These are phyloP conservation scores for Auriscalpium microsporum DNA, from an alignment of 768 basidiomycete genomes.

Conservation along the genomic window DNA sequence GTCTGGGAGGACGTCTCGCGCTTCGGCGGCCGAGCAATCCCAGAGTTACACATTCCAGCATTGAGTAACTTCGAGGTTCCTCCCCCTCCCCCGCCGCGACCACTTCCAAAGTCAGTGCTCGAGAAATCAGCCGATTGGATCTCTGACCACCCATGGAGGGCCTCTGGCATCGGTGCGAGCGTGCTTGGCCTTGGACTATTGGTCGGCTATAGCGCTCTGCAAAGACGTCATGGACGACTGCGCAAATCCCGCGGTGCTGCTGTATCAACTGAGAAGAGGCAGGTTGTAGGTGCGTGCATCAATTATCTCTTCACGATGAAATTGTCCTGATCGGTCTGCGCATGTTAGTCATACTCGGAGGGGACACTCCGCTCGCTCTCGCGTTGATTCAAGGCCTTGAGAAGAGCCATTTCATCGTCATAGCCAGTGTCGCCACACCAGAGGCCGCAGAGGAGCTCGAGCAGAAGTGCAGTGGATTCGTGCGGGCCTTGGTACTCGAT, in stretches of 20 bases:
- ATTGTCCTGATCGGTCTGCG: background rate
- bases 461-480: constrained; percentile 58
- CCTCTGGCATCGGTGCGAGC: constrained; percentile 45
- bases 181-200: constrained; percentile 54
- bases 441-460: constrained; percentile 63
- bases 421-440: constrained; percentile 68
- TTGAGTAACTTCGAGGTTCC: constrained; percentile 71
- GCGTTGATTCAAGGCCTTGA: constrained; percentile 69
- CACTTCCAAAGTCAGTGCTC: constrained; percentile 35
- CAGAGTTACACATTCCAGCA: too few species aligned
- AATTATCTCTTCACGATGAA: constrained; percentile 1
- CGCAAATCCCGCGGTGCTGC: constrained; percentile 6
- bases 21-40: constrained; percentile 63
- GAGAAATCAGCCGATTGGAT: constrained; percentile 45
- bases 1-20: constrained; percentile 76
- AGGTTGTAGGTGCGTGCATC: constrained; percentile 35
- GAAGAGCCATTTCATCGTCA: constrained; percentile 73
- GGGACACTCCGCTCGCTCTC: constrained; percentile 63
- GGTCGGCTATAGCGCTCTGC: constrained; percentile 43
- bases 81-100: constrained; percentile 53
- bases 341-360: constrained; percentile 65
- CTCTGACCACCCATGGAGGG: constrained; percentile 51
- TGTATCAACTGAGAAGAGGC: constrained; percentile 29
- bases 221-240: background rate
- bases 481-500: constrained; percentile 76